Evolutionary conservation across 352 stramenopile species (phyloP).

Genomic region (Phytopythium sindhum): DNA sequence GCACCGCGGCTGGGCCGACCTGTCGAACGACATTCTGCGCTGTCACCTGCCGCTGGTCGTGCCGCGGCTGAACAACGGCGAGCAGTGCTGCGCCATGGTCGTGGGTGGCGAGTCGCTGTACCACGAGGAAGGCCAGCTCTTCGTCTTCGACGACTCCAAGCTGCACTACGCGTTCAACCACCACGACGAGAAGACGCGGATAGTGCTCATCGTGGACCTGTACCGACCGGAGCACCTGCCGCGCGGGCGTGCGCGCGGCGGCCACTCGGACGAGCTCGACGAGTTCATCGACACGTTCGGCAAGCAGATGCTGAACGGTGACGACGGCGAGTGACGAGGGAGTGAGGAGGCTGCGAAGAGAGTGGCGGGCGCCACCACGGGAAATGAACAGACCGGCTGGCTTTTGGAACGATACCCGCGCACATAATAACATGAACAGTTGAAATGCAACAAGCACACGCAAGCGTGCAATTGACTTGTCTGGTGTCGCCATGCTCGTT

Average conservation of each 20-base stretch:
- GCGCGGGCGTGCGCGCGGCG: conserved; percentile 69
- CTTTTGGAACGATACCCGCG: not conserved
- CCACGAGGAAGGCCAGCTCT: conserved; percentile 72
- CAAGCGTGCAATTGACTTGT: not conserved
- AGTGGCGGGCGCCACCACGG: not conserved
- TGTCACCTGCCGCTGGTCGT: conserved; percentile 76
- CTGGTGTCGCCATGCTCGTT: not conserved
- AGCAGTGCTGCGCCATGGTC: conserved; percentile 72
- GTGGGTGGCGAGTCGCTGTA: conserved; percentile 65
- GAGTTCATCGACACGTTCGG: conserved; percentile 86
- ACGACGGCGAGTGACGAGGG: conserved; percentile 1
- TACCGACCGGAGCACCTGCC: conserved; percentile 80
- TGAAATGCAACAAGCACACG: not conserved
- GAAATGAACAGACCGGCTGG: not conserved
- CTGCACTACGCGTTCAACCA: conserved; percentile 87
- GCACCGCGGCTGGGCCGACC: conserved; percentile 85
- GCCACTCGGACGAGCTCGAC: conserved; percentile 87
- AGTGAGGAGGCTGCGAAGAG: not conserved
- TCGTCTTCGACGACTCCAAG: conserved; percentile 92
- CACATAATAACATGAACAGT: not conserved
- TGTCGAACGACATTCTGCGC: conserved; percentile 88
- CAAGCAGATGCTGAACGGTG: conserved; percentile 35
- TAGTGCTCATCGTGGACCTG: conserved; percentile 88
- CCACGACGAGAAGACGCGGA: conserved; percentile 55
- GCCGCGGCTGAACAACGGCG: conserved; percentile 46